These are phyloP conservation scores for Trichoderma sp. DNA, from an alignment of 2,329 filamentous ascomycete species.

Conservation along the genomic window DNA sequence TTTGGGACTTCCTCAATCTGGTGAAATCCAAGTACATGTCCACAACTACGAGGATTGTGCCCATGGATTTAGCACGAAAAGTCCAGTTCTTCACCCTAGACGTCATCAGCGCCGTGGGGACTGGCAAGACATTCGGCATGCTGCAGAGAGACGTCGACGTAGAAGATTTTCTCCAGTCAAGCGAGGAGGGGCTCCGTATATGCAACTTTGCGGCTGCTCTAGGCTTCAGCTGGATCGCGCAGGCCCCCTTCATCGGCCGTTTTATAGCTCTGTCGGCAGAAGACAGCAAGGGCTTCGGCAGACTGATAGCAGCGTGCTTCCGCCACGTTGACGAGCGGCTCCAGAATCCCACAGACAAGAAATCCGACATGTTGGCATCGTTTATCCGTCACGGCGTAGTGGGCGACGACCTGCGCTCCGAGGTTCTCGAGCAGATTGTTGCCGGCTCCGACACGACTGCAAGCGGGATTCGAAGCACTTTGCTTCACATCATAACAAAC, in stretches of 20 bases:
- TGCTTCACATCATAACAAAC: slow-evolving; percentile 57
- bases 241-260: slow-evolving; percentile 37
- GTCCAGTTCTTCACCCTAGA: slow-evolving; percentile 58
- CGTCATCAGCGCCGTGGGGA: slow-evolving; percentile 55
- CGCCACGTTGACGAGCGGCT: slow-evolving; percentile 33
- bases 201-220: slow-evolving; percentile 37
- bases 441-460: slow-evolving; percentile 60
- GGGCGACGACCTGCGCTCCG: slow-evolving; percentile 41
- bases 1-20: slow-evolving; percentile 51
- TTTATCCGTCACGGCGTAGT: slow-evolving; percentile 47
- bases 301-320: slow-evolving; percentile 41
- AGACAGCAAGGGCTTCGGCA: slow-evolving; percentile 42
- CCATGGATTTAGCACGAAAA: slow-evolving; percentile 53
- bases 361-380: slow-evolving; percentile 47
- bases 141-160: slow-evolving; percentile 51
- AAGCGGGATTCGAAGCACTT: slow-evolving; percentile 47
- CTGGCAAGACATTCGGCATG: slow-evolving; percentile 56
- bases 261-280: slow-evolving; percentile 37
- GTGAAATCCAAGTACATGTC: slow-evolving; percentile 51
- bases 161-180: slow-evolving; percentile 44
- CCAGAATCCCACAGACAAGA: slow-evolving; percentile 34
- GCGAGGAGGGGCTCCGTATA: slow-evolving; percentile 40
- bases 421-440: slow-evolving; percentile 40
- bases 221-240: slow-evolving; percentile 38
- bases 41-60: slow-evolving; percentile 34